A percentile compares a stretch with the other conserved stretches of the same genome.
These are phyloP conservation scores for Apiospora saccharicola DNA, from an alignment of 2,329 filamentous ascomycete genomes.

Conservation along the genomic window DNA sequence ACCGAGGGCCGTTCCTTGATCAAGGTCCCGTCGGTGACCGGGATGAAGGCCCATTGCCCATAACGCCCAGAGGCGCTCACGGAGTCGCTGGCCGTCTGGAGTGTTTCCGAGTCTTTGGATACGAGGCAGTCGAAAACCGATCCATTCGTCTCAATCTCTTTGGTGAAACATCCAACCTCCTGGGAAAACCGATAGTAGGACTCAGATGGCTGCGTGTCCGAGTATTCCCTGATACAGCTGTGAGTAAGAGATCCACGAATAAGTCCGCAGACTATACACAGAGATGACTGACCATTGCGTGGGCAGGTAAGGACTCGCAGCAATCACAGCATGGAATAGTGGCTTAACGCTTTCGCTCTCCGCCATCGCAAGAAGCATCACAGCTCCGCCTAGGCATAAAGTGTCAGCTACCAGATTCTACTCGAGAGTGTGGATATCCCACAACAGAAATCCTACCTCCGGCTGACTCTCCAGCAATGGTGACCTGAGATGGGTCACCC, in stretches of 20 bases:
- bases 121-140: constrained; percentile 46
- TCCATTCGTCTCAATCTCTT: constrained; percentile 29
- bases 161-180: constrained; percentile 42
- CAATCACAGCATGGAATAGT: constrained; percentile 54
- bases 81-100: constrained; percentile 46
- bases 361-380: constrained; percentile 56
- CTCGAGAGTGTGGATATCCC: background rate
- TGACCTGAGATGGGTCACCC: constrained; percentile 59
- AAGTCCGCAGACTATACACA: constrained; percentile 7
- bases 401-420: background rate
- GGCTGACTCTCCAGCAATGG: constrained; percentile 61
- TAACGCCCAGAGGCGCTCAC: constrained; percentile 39
- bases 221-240: constrained; percentile 35
- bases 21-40: constrained; percentile 47
- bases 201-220: constrained; percentile 40
- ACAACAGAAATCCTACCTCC: constrained; percentile 45
- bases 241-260: background rate
- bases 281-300: constrained; percentile 52
- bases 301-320: constrained; percentile 58
- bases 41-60: constrained; percentile 46
- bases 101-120: constrained; percentile 40
- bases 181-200: constrained; percentile 45
- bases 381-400: constrained; percentile 47
- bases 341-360: constrained; percentile 51
- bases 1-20: constrained; percentile 40